Base-by-base conservation (phyloP, 2,329 filamentous ascomycete species). In the Pseudogymnoascus sp. region DNA sequence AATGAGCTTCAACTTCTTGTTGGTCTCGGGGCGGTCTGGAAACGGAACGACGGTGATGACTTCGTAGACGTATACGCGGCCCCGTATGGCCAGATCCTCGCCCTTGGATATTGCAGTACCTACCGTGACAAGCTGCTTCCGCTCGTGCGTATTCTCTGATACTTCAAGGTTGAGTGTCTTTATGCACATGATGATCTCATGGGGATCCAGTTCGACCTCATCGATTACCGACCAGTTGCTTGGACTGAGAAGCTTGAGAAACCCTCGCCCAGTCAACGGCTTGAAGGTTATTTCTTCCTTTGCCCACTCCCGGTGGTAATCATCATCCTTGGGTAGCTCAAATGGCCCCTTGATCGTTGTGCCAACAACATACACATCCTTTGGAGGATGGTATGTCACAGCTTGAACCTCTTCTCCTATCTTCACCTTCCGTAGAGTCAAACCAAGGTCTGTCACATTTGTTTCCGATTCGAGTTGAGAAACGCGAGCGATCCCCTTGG, bases 31-130 rank as follows among this genome's bases (percentile, higher is more conserved):
- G 6, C 84, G 84, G 15, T 86, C 90, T 0, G 92, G 92, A 65
- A 97, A 87, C 0, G 94, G 93, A 0, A 97, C 93, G 33, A 99
- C 94, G 35, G 87, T 84, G 62, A 96, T 92, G 31, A 99, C 84
- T 70, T 97, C 92, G 70, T 94, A 96, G 57, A 97, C 89, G 68
- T 94, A 92, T 39, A 99, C 84, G 40, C 88, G 84, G 2, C 94
- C 94, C 50, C 89, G 85, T 0, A 92, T 88, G 0, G 92, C 87
- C 62, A 96, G 83, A 70, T 97, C 94, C 74, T 99, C 94, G 40
- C 94, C 94, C 63, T 88, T 88, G n/a, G 87, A 83, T 26, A 94
- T 82, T 1, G 91, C 88, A 0, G 93, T 96, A 11, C 93, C 94
- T 1, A 97, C 87, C 0, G 87, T 85, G 59, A 99, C 82, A 54